Conservation (phyloP, 2,329 filamentous ascomycete genomes). For the Phyllachora maydis region DNA sequence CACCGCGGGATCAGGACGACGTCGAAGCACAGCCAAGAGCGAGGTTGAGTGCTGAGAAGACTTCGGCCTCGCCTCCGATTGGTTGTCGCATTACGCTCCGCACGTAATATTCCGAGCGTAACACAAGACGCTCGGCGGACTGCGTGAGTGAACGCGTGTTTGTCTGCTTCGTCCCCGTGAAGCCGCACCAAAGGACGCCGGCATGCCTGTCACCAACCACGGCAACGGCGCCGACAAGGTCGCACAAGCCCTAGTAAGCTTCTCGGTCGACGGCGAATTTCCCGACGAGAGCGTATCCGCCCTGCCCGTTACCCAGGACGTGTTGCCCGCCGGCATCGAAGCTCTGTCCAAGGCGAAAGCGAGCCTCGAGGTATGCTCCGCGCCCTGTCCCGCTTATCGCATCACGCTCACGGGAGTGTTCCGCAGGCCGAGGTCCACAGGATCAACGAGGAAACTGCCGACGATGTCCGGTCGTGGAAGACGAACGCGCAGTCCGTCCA, state of each 20-base stretch:
- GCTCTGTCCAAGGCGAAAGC: conserved; percentile 19
- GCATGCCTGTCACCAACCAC: too few species aligned
- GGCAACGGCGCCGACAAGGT: too few species aligned
- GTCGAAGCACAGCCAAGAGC: too few species aligned
- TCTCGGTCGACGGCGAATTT: conserved; percentile 26
- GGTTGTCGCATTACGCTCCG: too few species aligned
- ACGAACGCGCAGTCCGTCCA: conserved; percentile 66
- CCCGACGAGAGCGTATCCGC: conserved; percentile 24
- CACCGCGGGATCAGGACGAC: too few species aligned
- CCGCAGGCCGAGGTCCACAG: conserved; percentile 46
- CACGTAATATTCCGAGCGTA: too few species aligned
- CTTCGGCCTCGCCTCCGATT: too few species aligned
- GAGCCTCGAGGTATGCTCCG: conserved; percentile 19
- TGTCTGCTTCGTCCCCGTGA: too few species aligned
- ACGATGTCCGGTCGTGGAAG: conserved; percentile 74
- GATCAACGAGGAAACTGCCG: conserved; percentile 57
- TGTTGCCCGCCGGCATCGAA: conserved; percentile 18
- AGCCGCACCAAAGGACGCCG: too few species aligned
- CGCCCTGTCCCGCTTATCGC: not conserved
- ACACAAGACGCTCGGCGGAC: too few species aligned
- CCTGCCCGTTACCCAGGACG: conserved; percentile 11
- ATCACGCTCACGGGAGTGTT: conserved; percentile 2
- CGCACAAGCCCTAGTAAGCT: conserved; percentile 41
- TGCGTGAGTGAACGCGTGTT: too few species aligned
- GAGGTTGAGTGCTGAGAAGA: too few species aligned